These are phyloP conservation scores for Sistotremastrum suecicum DNA, from an alignment of 768 basidiomycete species.

Conservation along the genomic window DNA sequence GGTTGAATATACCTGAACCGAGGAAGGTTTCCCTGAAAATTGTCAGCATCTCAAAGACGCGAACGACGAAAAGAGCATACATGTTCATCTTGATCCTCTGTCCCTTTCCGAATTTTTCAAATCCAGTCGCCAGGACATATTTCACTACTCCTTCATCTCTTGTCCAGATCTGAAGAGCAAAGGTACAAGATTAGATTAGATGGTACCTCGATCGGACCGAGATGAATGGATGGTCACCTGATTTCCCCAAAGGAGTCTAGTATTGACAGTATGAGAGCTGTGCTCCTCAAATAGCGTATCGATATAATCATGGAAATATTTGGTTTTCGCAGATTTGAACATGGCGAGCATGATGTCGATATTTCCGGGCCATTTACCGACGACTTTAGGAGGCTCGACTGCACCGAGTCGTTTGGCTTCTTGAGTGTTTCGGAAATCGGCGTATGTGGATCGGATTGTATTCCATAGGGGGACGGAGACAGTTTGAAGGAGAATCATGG, in stretches of 20 bases:
- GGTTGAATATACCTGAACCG: constrained; percentile 67
- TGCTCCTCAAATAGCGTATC: constrained; percentile 57
- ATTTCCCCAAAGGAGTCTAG: constrained; percentile 55
- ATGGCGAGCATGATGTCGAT: constrained; percentile 50
- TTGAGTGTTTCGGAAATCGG: constrained; percentile 21
- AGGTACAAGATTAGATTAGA: neutral
- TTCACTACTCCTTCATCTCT: constrained; percentile 63
- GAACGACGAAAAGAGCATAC: constrained; percentile 22
- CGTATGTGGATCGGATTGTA: constrained; percentile 20
- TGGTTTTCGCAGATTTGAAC: constrained; percentile 38
- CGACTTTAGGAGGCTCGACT: constrained; percentile 37
- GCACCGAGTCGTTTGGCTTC: constrained; percentile 38
- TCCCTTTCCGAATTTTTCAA: constrained; percentile 56
- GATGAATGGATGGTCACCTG: constrained; percentile 24
- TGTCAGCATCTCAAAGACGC: constrained; percentile 8
- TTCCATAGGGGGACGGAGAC: constrained; percentile 29
- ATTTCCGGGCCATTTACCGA: constrained; percentile 69
- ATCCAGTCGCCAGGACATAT: constrained; percentile 50
- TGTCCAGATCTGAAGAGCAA: constrained; percentile 40
- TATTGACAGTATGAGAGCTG: constrained; percentile 54
- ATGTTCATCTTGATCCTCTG: constrained; percentile 47
- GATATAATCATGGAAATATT: constrained; percentile 51
- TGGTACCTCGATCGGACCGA: neutral
- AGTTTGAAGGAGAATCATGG: constrained; percentile 22
- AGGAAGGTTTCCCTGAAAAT: constrained; percentile 34